phyloP scores from a whole-genome alignment of 2,329 filamentous ascomycete species.

The Aureobasidium zeae region DNA sequence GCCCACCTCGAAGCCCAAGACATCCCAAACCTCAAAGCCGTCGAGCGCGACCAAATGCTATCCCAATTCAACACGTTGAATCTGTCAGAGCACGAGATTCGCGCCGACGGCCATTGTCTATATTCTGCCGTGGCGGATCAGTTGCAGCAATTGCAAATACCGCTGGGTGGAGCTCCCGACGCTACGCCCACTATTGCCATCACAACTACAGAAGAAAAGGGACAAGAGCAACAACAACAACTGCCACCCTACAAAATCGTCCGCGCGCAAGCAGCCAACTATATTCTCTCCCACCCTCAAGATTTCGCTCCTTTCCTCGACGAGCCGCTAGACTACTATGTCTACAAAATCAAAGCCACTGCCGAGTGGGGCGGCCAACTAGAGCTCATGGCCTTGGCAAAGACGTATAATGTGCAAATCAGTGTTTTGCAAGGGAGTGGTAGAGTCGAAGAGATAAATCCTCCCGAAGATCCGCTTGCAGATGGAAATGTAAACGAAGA shows the following conservation, averaged over 20 bases:
- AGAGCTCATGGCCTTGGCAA: slow-evolving; percentile 76
- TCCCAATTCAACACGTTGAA: slow-evolving; percentile 53
- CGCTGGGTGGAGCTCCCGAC: slow-evolving; percentile 28
- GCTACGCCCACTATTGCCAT: slow-evolving; percentile 17
- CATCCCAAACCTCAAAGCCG: slow-evolving; percentile 62
- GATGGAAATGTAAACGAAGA: too few species aligned
- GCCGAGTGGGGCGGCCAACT: slow-evolving; percentile 95
- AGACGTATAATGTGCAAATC: slow-evolving; percentile 69
- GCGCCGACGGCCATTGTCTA: slow-evolving; percentile 87
- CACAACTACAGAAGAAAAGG: too few species aligned
- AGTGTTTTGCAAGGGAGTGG: slow-evolving; percentile 77
- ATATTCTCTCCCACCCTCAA: slow-evolving; percentile 63
- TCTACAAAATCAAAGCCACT: slow-evolving; percentile 69
- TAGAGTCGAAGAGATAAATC: slow-evolving; percentile 63
- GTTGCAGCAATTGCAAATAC: slow-evolving; percentile 35
- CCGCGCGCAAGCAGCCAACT: slow-evolving; percentile 62
- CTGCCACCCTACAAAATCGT: slow-evolving; percentile 52
- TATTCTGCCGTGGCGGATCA: slow-evolving; percentile 90
- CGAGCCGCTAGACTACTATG: slow-evolving; percentile 64
- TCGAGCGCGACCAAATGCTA: slow-evolving; percentile 63
- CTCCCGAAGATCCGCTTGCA: slow-evolving; percentile 41
- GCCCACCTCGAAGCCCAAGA: slow-evolving; percentile 66
- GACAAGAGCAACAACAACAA: too few species aligned
- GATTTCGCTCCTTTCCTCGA: slow-evolving; percentile 85
- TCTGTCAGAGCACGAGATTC: slow-evolving; percentile 68